Base-by-base conservation (phyloP, 2,329 filamentous ascomycete species). In the Zasmidium angulare region DNA sequence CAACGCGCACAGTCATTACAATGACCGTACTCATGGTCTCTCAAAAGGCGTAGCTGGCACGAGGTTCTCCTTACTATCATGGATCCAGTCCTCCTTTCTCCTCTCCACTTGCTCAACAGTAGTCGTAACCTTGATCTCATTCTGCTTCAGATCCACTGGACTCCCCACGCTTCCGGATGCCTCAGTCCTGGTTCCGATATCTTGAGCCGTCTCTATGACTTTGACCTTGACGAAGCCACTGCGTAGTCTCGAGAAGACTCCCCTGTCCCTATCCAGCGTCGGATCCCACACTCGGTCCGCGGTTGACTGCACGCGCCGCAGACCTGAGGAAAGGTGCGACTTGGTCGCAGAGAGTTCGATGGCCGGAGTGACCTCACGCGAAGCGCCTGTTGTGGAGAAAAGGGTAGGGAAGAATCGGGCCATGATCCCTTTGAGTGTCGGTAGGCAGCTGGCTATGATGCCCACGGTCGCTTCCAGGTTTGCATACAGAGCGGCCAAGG, bases 401-500 rank as follows among this genome's bases (percentile, higher is more conserved):
- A 56, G 23, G 14, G 29, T 50, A 1, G 54, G 47, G 26, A 56
- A 46, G 47, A 50, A 56, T 6, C 48, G 26, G 31, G 19, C 46
- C 1, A 56, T 1, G n/a, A 51, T 19, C 14, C 47, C 54, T 46
- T 56, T 56, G 19, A 56, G 29, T 19, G 31, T 51, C 17, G 54
- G 54, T 1, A 56, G 54, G 24, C 47, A 56, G 29, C 26, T 43
- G 19, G 40, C 26, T 19, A 56, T 20, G 26, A 56, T 50, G n/a
- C 26, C 54, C 10, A 46, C n/a, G 9, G 54, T 40, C 20, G 22
- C 47, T 51, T 56, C 54, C 46, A 56, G 47, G 36, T 50, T 47
- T 6, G 53, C 36, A 19, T 26, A 74, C n/a, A 71, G 65, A 11
- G 69, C 68, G 4, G 66, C 63, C 10, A 67, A 66, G 6, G 65